Evolutionary conservation across 1,284 basidiomycete genomes (phyloP).

Genomic region (Marasmius tenuissimus): DNA sequence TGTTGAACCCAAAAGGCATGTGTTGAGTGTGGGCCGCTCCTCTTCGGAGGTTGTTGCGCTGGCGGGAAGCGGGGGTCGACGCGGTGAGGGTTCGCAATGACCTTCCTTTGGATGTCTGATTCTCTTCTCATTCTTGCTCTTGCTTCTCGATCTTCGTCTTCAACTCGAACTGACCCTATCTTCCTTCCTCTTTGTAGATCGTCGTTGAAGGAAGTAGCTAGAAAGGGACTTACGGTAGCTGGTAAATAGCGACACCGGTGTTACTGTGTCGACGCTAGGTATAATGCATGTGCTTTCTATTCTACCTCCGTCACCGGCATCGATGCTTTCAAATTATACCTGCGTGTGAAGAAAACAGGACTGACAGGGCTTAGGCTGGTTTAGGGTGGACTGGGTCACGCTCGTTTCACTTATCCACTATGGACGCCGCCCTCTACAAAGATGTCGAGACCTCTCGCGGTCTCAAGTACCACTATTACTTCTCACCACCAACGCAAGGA

Average conservation of each 20-base stretch:
- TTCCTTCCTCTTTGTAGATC: too few species aligned
- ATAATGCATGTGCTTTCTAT: too few species aligned
- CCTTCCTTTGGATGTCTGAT: constrained; percentile 80
- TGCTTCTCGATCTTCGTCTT: background rate
- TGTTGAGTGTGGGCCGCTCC: constrained; percentile 48
- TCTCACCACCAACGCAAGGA: constrained; percentile 18
- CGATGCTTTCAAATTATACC: too few species aligned
- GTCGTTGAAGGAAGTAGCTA: too few species aligned
- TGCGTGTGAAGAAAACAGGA: too few species aligned
- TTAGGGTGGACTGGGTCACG: too few species aligned
- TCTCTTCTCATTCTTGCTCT: constrained; percentile 18
- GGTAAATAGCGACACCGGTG: too few species aligned
- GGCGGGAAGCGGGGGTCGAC: constrained; percentile 60
- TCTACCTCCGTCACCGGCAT: too few species aligned
- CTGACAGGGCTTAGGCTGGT: too few species aligned
- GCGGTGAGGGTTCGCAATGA: constrained; percentile 53
- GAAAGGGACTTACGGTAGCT: too few species aligned
- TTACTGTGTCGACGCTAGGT: too few species aligned
- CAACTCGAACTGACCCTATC: background rate
- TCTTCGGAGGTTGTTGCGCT: constrained; percentile 51
- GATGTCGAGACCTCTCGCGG: constrained; percentile 32
- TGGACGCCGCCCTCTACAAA: constrained; percentile 32
- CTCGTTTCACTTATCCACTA: constrained; percentile 1
- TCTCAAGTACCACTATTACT: constrained; percentile 40
- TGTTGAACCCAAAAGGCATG: constrained; percentile 53